A percentile compares a stretch with the other conserved stretches of the same genome.
Evolutionary conservation across 2,329 filamentous ascomycete species (phyloP).

Genomic region (Tolypocladium endophyticum): DNA sequence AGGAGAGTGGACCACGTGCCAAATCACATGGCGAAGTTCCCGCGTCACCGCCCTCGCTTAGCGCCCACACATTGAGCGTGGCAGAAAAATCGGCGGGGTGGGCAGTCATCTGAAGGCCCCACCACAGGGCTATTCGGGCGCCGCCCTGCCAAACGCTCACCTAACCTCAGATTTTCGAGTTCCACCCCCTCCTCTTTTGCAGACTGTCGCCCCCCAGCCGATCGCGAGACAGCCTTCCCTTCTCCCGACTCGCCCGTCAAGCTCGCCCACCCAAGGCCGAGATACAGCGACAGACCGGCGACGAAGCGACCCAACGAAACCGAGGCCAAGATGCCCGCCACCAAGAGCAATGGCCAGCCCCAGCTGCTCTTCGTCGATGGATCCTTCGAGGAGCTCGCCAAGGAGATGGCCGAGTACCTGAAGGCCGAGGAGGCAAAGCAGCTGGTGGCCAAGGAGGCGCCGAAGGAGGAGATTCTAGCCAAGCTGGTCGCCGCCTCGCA

Average conservation of each 20-base stretch:
- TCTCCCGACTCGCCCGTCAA: conserved; percentile 1
- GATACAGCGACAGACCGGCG: conserved; percentile 8
- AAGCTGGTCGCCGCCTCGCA: conserved; percentile 75
- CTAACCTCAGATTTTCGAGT: conserved; percentile 16
- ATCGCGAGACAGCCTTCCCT: conserved; percentile 12
- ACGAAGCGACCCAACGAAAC: conserved; percentile 6
- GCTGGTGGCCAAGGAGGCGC: conserved; percentile 56
- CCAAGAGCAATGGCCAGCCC: conserved; percentile 36
- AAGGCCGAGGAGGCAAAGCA: conserved; percentile 71
- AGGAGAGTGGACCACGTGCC: conserved; percentile 11
- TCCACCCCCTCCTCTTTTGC: conserved; percentile 9
- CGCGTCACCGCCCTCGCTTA: conserved; percentile 29
- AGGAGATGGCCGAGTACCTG: conserved; percentile 91
- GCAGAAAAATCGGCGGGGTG: conserved; percentile 30
- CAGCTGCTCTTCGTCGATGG: conserved; percentile 76
- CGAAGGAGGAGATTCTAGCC: conserved; percentile 77
- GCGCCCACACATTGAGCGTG: conserved; percentile 24
- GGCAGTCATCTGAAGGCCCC: conserved; percentile 16
- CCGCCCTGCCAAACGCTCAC: conserved; percentile 15
- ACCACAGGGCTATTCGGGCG: conserved; percentile 27
- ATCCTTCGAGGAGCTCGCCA: conserved; percentile 81
- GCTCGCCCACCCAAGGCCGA: conserved; percentile 1
- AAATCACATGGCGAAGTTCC: conserved; percentile 8
- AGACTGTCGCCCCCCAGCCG: conserved; percentile 5
- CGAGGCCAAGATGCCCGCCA: conserved; percentile 13